Conservation (phyloP, 1,284 basidiomycete species). For the Moniliophthora roreri region DNA sequence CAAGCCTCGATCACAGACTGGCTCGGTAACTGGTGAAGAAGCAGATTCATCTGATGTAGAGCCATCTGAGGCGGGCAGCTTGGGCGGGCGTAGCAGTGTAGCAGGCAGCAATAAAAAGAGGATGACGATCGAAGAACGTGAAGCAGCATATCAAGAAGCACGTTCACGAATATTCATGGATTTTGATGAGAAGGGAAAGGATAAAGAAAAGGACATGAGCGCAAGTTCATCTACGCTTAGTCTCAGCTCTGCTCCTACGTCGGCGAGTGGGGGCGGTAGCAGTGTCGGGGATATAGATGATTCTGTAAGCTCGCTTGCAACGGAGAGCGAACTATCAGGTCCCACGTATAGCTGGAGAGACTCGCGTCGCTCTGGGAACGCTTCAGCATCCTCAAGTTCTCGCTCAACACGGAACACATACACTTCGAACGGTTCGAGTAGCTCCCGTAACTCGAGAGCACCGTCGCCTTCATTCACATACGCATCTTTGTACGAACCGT, state of each 20-base stretch:
- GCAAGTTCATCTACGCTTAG: slow-evolving; percentile 74
- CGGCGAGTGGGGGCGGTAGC: slow-evolving; percentile 51
- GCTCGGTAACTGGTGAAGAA: slow-evolving; percentile 70
- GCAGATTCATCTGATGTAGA: slow-evolving; percentile 73
- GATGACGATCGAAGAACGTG: slow-evolving; percentile 41
- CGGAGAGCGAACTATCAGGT: slow-evolving; percentile 78
- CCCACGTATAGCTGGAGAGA: slow-evolving; percentile 53
- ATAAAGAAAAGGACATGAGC: slow-evolving; percentile 72
- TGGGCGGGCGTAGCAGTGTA: slow-evolving; percentile 63
- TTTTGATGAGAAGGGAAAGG: slow-evolving; percentile 77
- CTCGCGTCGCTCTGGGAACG: slow-evolving; percentile 39
- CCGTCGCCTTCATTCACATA: slow-evolving; percentile 66
- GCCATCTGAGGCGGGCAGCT: slow-evolving; percentile 75
- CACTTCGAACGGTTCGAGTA: slow-evolving; percentile 51
- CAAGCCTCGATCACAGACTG: slow-evolving; percentile 60
- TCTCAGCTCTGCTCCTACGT: slow-evolving; percentile 64
- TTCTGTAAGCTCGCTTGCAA: slow-evolving; percentile 63
- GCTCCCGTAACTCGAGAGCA: slow-evolving; percentile 67
- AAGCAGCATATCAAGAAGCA: slow-evolving; percentile 81
- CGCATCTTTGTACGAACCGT: slow-evolving; percentile 66
- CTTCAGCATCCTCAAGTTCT: slow-evolving; percentile 52
- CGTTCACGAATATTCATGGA: slow-evolving; percentile 80
- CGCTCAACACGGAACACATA: slow-evolving; percentile 57
- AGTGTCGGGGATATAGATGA: slow-evolving; percentile 66
- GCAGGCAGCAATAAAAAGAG: slow-evolving; percentile 59